A percentile compares a stretch with the other conserved stretches of the same genome.
Conservation (phyloP, 2,329 filamentous ascomycete genomes). For the Bipolaris sorokiniana region DNA sequence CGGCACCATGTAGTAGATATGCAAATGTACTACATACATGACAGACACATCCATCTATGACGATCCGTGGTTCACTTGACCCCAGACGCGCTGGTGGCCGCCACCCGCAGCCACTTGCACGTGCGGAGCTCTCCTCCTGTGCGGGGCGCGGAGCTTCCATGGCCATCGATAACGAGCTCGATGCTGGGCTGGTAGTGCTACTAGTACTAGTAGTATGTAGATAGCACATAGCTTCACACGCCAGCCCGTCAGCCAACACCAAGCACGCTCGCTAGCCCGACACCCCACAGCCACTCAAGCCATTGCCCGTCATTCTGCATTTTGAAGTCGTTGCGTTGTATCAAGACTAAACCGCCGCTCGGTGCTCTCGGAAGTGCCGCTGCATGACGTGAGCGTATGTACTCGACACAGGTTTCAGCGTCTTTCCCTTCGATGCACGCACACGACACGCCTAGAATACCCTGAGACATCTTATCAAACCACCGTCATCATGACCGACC, state of each 20-base stretch:
- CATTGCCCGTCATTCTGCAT: not conserved
- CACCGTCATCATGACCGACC: conserved; percentile 34
- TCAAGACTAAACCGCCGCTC: not conserved
- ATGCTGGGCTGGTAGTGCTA: too few species aligned
- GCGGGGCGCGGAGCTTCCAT: conserved; percentile 11
- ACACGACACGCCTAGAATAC: conserved; percentile 27
- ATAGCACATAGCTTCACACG: not conserved
- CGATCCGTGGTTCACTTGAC: conserved; percentile 15
- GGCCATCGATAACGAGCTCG: conserved; percentile 10
- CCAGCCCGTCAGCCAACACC: not conserved
- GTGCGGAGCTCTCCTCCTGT: conserved; percentile 13
- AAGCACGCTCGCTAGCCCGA: not conserved
- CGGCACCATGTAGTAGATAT: not conserved
- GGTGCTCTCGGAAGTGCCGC: conserved; percentile 9
- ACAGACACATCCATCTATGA: conserved; percentile 15
- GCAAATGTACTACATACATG: too few species aligned
- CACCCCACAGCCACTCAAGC: not conserved
- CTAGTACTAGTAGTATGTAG: not conserved
- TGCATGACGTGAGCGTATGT: conserved; percentile 43
- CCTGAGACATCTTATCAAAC: conserved; percentile 15
- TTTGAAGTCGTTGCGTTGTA: not conserved
- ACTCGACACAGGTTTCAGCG: conserved; percentile 31
- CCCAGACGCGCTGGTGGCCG: conserved; percentile 7
- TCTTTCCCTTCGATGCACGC: conserved; percentile 31
- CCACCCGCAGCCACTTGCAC: conserved; percentile 12